Evolutionary conservation across 1,284 basidiomycete species (phyloP).

Genomic region (Termitomyces sp.): DNA sequence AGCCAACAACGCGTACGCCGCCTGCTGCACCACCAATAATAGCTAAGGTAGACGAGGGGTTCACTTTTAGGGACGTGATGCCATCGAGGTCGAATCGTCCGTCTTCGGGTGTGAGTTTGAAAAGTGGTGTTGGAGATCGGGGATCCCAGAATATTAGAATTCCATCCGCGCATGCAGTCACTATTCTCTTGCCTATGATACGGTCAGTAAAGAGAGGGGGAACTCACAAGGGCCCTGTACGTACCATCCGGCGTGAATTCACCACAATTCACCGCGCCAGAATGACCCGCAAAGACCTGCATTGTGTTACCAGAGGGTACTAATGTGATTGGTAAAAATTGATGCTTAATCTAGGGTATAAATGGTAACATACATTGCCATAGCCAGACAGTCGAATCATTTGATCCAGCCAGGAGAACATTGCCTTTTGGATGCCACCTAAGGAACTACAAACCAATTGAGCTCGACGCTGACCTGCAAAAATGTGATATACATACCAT

Average conservation of each 20-base stretch:
- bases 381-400: slow-evolving; percentile 95
- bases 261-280: slow-evolving; percentile 80
- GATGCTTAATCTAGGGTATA: background rate
- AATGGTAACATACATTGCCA: slow-evolving; percentile 77
- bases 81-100: slow-evolving; percentile 75
- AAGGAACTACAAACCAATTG: slow-evolving; percentile 61
- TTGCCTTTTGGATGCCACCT: slow-evolving; percentile 95
- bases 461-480: background rate
- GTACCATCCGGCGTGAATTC: slow-evolving; percentile 88
- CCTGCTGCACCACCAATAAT: slow-evolving; percentile 87
- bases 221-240: slow-evolving; percentile 8
- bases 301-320: slow-evolving; percentile 92
- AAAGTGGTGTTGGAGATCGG: slow-evolving; percentile 68
- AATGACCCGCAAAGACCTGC: slow-evolving; percentile 94
- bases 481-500: slow-evolving; percentile 46
- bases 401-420: slow-evolving; percentile 87
- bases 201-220: background rate
- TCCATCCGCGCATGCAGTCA: slow-evolving; percentile 85
- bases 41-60: slow-evolving; percentile 79
- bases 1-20: slow-evolving; percentile 77
- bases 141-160: slow-evolving; percentile 92
- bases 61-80: slow-evolving; percentile 85
- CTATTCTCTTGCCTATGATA: slow-evolving; percentile 71
- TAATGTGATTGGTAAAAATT: slow-evolving; percentile 29
- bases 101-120: slow-evolving; percentile 73